A percentile compares a stretch with the other conserved stretches of the same genome.
These are phyloP conservation scores for Clavispora santaluciae DNA, from an alignment of 805 yeast species.

Conservation along the genomic window DNA sequence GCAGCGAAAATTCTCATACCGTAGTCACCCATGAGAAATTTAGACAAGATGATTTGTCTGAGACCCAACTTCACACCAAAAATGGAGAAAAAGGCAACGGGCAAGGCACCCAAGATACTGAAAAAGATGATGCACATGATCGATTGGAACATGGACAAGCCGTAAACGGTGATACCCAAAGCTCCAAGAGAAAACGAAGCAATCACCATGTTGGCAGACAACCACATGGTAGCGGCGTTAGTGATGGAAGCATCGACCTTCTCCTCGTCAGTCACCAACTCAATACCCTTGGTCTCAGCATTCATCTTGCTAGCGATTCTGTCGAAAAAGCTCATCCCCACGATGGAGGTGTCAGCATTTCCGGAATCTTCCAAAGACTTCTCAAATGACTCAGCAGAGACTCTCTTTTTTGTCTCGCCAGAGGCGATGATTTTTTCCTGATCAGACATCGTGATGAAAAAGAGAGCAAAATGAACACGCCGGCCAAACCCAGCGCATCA, in stretches of 20 bases:
- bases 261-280: slow-evolving; percentile 73
- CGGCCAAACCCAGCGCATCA: background rate
- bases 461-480: background rate
- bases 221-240: slow-evolving; percentile 85
- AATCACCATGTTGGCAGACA: slow-evolving; percentile 82
- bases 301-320: slow-evolving; percentile 31
- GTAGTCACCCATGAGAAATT: slow-evolving; percentile 70
- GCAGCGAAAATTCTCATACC: slow-evolving; percentile 74
- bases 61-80: slow-evolving; percentile 84
- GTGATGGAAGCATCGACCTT: slow-evolving; percentile 61
- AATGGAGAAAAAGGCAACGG: slow-evolving; percentile 78
- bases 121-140: slow-evolving; percentile 67
- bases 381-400: slow-evolving; percentile 22
- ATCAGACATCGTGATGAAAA: slow-evolving; percentile 8
- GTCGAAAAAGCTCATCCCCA: slow-evolving; percentile 26
- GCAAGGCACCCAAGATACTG: slow-evolving; percentile 62
- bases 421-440: slow-evolving; percentile 10
- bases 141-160: slow-evolving; percentile 69
- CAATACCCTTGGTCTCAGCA: slow-evolving; percentile 66
- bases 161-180: slow-evolving; percentile 52
- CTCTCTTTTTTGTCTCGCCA: slow-evolving; percentile 13
- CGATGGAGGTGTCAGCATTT: slow-evolving; percentile 21
- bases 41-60: slow-evolving; percentile 80
- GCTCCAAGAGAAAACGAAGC: slow-evolving; percentile 80
- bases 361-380: slow-evolving; percentile 22